phyloP scores from a whole-genome alignment of 805 yeast genomes.

The Barnettozyma populi region DNA sequence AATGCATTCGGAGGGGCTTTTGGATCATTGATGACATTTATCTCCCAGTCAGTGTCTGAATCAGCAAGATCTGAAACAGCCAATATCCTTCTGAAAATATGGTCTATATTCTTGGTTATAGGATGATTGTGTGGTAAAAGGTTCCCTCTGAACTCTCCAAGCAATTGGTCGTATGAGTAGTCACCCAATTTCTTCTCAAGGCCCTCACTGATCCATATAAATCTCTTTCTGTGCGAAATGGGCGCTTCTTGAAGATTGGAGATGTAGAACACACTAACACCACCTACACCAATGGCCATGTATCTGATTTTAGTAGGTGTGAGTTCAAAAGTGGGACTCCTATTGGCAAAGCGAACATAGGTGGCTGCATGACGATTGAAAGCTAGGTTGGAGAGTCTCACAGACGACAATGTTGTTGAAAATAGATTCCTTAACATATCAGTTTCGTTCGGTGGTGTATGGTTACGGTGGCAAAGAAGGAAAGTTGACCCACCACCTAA shows the following conservation, averaged over 20 bases:
- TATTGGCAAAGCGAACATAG: slow-evolving; percentile 6
- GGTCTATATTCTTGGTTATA: slow-evolving; percentile 45
- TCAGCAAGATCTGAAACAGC: slow-evolving; percentile 43
- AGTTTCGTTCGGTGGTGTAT: not conserved
- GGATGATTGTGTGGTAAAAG: slow-evolving; percentile 66
- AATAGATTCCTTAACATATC: not conserved
- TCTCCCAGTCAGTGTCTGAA: slow-evolving; percentile 54
- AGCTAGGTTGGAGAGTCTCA: not conserved
- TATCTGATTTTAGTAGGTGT: slow-evolving; percentile 21
- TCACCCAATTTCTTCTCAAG: slow-evolving; percentile 61
- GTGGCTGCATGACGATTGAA: slow-evolving; percentile 2
- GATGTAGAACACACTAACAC: slow-evolving; percentile 34
- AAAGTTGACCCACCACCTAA: too few species aligned
- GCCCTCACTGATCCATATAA: slow-evolving; percentile 66
- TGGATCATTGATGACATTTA: slow-evolving; percentile 71
- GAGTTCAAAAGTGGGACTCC: slow-evolving; percentile 3
- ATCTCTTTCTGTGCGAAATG: slow-evolving; percentile 63
- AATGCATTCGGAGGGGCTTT: slow-evolving; percentile 90
- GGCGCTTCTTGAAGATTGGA: slow-evolving; percentile 76
- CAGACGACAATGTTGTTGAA: not conserved
- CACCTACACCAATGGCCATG: slow-evolving; percentile 18
- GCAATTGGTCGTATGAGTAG: slow-evolving; percentile 53
- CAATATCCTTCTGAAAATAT: slow-evolving; percentile 61
- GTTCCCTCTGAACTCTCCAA: slow-evolving; percentile 44
- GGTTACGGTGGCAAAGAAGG: not conserved